Evolutionary conservation across 495 filamentous ascomycete species (phyloP).

Genomic region (Amphirosellinia nigrospora): DNA sequence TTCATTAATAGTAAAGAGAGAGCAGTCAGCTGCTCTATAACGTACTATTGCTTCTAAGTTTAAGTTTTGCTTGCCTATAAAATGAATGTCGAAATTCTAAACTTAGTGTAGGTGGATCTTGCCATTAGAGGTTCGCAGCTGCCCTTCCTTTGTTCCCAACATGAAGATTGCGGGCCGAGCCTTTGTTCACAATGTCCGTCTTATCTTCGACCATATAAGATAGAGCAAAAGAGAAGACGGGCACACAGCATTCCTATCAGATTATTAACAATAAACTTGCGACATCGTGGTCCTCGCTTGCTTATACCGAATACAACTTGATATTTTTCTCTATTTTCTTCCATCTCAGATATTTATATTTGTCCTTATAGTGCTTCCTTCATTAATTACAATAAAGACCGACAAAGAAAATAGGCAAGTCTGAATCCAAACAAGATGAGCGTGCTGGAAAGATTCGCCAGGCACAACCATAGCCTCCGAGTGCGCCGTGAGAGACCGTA

Average conservation of each 20-base stretch:
- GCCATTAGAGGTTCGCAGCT: conserved; percentile 17
- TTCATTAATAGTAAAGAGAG: neutral
- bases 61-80: neutral
- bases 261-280: neutral
- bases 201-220: neutral
- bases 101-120: neutral
- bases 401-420: neutral
- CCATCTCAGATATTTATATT: neutral
- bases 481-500: conserved; percentile 23
- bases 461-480: conserved; percentile 31
- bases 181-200: neutral
- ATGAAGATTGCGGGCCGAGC: neutral
- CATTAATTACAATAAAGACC: neutral
- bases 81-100: neutral
- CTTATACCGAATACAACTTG: neutral
- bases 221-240: neutral
- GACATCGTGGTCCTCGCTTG: neutral
- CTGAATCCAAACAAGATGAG: conserved; percentile 23
- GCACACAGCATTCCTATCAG: neutral
- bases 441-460: conserved; percentile 34
- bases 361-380: neutral
- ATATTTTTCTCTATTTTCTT: neutral
- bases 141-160: conserved; percentile 18
- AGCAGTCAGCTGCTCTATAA: neutral
- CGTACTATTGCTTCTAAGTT: neutral